Conservation (phyloP, 306 rosid genomes). For the Inga laurina region DNA sequence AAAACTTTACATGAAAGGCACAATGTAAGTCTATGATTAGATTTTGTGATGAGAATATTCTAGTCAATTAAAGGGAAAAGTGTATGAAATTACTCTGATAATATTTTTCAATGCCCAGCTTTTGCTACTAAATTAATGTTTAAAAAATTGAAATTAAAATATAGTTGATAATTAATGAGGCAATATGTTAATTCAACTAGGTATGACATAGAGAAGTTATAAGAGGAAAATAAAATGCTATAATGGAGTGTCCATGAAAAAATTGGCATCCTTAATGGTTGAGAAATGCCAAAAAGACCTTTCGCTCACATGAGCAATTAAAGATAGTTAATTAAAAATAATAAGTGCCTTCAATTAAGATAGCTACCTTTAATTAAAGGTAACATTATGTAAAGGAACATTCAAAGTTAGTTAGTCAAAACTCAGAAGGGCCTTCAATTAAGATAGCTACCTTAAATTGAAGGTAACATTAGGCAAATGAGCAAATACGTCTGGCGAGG, state of each 20-base stretch:
- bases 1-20: slow-evolving; percentile 7
- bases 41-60: not conserved
- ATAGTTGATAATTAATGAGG: not conserved
- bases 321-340: too few relatives aligned
- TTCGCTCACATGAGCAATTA: not conserved
- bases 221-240: not conserved
- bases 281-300: not conserved
- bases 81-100: not conserved
- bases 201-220: not conserved
- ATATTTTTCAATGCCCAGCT: not conserved
- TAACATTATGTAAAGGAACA: not conserved
- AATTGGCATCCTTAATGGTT: not conserved
- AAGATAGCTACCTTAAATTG: too few relatives aligned
- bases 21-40: not conserved
- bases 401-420: not conserved
- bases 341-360: too few relatives aligned
- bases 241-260: not conserved
- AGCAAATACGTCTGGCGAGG: too few relatives aligned
- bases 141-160: not conserved
- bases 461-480: too few relatives aligned
- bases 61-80: slow-evolving; percentile 1
- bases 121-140: not conserved
- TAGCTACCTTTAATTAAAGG: too few relatives aligned
- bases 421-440: not conserved
- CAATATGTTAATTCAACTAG: not conserved